These are phyloP conservation scores for Pseudozyma pruni DNA, from an alignment of 1,284 basidiomycete species.

Conservation along the genomic window DNA sequence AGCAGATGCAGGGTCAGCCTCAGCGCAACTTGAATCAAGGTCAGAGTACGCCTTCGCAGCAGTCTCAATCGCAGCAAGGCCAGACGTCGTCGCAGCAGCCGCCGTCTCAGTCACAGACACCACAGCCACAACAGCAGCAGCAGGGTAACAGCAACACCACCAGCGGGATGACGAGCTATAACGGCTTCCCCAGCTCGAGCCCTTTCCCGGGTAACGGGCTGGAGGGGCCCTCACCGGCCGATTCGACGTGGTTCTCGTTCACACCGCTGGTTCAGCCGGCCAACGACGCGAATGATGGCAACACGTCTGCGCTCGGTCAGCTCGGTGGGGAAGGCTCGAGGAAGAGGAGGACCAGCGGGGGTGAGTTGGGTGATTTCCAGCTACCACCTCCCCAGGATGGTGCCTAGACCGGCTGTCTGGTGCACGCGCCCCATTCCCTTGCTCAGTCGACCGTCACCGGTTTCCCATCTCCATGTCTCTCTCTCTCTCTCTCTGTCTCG, in stretches of 20 bases:
- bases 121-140: constrained; percentile 7
- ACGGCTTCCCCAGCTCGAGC: constrained; percentile 20
- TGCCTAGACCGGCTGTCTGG: no score
- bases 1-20: constrained; percentile 18
- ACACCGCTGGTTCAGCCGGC: constrained; percentile 45
- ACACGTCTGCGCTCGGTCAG: constrained; percentile 40
- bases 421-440: no score
- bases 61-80: constrained; percentile 1
- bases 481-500: not conserved
- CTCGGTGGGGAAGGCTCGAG: constrained; percentile 50
- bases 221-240: constrained; percentile 47
- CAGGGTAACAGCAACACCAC: constrained; percentile 8
- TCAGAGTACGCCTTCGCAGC: constrained; percentile 15
- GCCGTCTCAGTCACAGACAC: not conserved
- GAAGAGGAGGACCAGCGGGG: constrained; percentile 35
- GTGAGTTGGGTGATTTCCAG: constrained; percentile 40
- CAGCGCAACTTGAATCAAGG: constrained; percentile 24
- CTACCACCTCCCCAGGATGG: constrained; percentile 44
- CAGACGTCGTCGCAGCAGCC: constrained; percentile 14
- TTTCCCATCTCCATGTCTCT: no score
- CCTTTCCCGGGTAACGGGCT: constrained; percentile 35
- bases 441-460: no score
- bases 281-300: constrained; percentile 11
- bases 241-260: constrained; percentile 56
- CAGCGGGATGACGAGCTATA: constrained; percentile 12